These are phyloP conservation scores for Eimeria praecox DNA, from an alignment of 169 alveolate species.

Conservation along the genomic window DNA sequence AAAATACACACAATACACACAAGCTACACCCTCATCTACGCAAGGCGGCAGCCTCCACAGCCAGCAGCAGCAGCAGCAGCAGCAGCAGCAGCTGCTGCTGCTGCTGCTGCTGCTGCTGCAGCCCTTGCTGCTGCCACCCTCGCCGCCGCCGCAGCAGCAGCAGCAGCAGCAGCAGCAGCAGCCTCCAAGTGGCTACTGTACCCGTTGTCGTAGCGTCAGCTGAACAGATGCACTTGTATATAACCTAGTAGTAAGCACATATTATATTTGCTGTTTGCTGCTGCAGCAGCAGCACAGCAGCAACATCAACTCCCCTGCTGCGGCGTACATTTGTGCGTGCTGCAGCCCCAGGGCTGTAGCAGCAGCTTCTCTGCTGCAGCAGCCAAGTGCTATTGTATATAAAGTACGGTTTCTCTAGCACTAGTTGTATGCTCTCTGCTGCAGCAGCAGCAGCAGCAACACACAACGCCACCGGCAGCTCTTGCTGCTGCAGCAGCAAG, in stretches of 20 bases:
- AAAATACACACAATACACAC: no score
- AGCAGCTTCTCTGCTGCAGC: slow-evolving; percentile 48
- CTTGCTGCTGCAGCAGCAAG: slow-evolving; percentile 1
- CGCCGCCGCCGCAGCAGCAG: slow-evolving; percentile 36
- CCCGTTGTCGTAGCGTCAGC: slow-evolving; percentile 54
- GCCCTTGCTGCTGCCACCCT: slow-evolving; percentile 65
- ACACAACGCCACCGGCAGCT: slow-evolving; percentile 31
- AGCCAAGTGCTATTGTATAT: slow-evolving; percentile 40
- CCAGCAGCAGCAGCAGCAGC: not conserved
- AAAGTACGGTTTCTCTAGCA: slow-evolving; percentile 22
- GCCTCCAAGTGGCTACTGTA: slow-evolving; percentile 63
- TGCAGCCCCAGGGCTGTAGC: slow-evolving; percentile 68
- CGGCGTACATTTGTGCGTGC: not conserved
- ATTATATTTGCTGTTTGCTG: slow-evolving; percentile 34
- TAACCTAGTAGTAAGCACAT: not conserved
- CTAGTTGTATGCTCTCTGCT: not conserved
- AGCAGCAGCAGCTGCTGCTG: slow-evolving; percentile 20
- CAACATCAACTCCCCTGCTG: not conserved
- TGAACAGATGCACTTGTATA: not conserved
- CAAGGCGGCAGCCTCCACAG: slow-evolving; percentile 3
- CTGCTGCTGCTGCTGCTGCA: slow-evolving; percentile 50
- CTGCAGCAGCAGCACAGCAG: slow-evolving; percentile 71
- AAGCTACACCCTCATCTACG: not conserved
- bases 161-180: slow-evolving; percentile 53
- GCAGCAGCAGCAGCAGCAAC: slow-evolving; percentile 66